Base-by-base conservation (phyloP, 1,284 basidiomycete species). In the Chalciporus sp. region DNA sequence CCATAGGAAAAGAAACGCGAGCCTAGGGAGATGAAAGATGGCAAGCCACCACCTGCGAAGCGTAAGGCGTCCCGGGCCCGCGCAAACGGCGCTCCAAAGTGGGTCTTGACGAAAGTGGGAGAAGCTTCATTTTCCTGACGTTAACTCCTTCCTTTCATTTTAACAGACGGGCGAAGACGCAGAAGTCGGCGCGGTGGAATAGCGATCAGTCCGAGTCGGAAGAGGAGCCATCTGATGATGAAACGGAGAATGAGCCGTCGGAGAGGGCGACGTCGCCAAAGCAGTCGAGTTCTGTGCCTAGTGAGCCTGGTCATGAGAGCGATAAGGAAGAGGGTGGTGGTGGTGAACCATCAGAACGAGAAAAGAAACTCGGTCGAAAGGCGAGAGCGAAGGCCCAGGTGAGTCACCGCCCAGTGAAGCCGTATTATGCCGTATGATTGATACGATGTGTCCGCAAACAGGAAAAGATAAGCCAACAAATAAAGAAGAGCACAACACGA, bases 301-400 rank as follows among this genome's bases (percentile, higher is more conserved):
- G 58, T 29, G 67, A 62, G 16, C 59, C 61, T 1, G 71, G 61
- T 20, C 60, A 57, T 17, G 69, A 61, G 1, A 73, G 68, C 12
- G 63, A 70, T 16, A 69, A 65, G 14, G 68, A 69, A 42, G 66
- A 72, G 23, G 66, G 63, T 7, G 64, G 60, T 7, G 64, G 60
- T 9, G 70, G 65, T 5, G 66, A 68, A 48, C 71, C 67, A 42
- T 60, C 59, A 11, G 65, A 65, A 47, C 63, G 69, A 42, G 63
- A 60, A 40, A 64, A 64, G 53, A 63, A 71, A 17, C 66, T 73
- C 2, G 69, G 75, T 17, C 62, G 76, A 47, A 74, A 74, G 41
- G 78, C 78, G 10, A 65, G 79, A 46, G 73, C 68, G 10, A 71
- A 74, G 47, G 80, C 78, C 0, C 77, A 79, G 67, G 78, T 79